These are phyloP conservation scores for Leccinum cinnamomeum DNA, from an alignment of 1,284 basidiomycete species.

Conservation along the genomic window DNA sequence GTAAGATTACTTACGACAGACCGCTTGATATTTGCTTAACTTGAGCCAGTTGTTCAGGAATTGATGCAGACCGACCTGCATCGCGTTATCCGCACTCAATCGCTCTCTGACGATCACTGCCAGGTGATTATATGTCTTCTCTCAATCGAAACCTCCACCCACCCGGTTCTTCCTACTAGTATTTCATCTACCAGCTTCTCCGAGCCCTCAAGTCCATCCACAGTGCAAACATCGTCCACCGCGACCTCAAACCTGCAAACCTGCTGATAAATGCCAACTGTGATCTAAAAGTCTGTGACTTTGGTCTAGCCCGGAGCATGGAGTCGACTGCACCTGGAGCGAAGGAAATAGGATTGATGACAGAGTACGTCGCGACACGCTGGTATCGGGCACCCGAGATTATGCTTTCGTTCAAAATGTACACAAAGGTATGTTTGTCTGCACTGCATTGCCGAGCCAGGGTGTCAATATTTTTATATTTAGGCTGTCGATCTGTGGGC, in stretches of 20 bases:
- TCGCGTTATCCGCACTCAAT: constrained; percentile 86
- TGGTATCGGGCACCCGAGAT: constrained; percentile 89
- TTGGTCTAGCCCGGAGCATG: constrained; percentile 75
- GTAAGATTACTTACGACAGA: constrained; percentile 38
- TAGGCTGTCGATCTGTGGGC: constrained; percentile 85
- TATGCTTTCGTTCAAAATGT: constrained; percentile 89
- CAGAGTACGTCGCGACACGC: constrained; percentile 82
- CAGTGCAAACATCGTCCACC: constrained; percentile 77
- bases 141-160: constrained; percentile 8
- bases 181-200: constrained; percentile 75
- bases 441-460: constrained; percentile 4
- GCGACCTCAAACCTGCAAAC: constrained; percentile 83
- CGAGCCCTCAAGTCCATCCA: constrained; percentile 85
- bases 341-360: constrained; percentile 76
- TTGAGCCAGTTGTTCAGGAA: constrained; percentile 73
- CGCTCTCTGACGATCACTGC: constrained; percentile 87
- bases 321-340: constrained; percentile 60
- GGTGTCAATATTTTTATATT: not conserved
- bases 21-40: constrained; percentile 5
- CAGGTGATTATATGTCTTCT: constrained; percentile 47
- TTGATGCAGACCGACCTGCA: constrained; percentile 92
- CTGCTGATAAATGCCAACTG: constrained; percentile 82
- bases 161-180: constrained; percentile 33
- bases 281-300: constrained; percentile 85
- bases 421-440: constrained; percentile 52